Base-by-base conservation (phyloP, 2,329 filamentous ascomycete genomes). In the Cadophora malorum region DNA sequence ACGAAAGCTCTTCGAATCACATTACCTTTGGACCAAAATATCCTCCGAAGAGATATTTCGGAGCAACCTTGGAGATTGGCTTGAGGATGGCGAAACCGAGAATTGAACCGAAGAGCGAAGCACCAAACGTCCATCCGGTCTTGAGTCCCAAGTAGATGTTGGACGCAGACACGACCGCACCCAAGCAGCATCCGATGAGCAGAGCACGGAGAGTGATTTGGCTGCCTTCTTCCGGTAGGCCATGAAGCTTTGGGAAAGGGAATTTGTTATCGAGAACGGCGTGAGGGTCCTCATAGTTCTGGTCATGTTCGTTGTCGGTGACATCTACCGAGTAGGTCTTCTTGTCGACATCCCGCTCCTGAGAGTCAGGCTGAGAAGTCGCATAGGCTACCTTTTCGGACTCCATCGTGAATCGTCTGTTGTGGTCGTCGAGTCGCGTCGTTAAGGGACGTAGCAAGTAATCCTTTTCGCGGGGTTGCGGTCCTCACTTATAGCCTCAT, bases 101-200 rank as follows among this genome's bases (percentile, higher is more conserved):
- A 62, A 62, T 62, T 12, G 59, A 49, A 52, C 59, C 59, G n/a
- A 62, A 62, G 8, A 62, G 59, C 9, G 59, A 62, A 33, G 59
- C 59, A 16, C 59, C 59, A 35, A 62, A 62, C 0, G 59, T 62
- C 59, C 59, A 62, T 2, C 59, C 59, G 25, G 59, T 62, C 47
- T 62, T 62, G 7, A 62, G 25, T 49, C 59, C 41, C 2, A 62
- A 25, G 5, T 62, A 62, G 1, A 62, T 62, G 47, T 62, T 62
- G 8, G 59, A 62, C 33, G 59, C 59, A 49, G 59, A 62, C 16
- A 62, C 59, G 16, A 62, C 45, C 0, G 41, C 59, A 33, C 59
- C 59, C 41, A 62, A 19, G 41, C 41, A 49, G 16, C 25, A 33
- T 21, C 59, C 59, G 19, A 62, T 12, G 12, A 62, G 8, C 14